Base-by-base conservation (phyloP, 495 filamentous ascomycete species). In the Tuber microsphaerosporum region DNA sequence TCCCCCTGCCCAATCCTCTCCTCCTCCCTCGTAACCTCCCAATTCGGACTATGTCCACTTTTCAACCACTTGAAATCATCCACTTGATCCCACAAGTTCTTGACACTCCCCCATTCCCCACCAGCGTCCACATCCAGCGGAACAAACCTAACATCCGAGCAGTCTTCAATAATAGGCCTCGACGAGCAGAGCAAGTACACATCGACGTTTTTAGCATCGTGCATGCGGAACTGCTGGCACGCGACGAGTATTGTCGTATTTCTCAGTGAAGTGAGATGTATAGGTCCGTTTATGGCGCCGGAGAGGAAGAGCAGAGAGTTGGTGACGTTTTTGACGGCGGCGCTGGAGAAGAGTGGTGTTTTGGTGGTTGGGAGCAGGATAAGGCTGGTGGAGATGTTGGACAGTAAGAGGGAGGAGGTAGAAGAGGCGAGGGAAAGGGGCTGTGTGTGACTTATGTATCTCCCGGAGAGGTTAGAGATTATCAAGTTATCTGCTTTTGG, bases 21-120 rank as follows among this genome's bases (percentile, higher is more conserved):
- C 31, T 86, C 86, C 69, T 87, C 87, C 22, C 87, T 85, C 61
- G 97, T 75, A 16, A 94, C 81, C 69, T 86, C 88, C 93, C 94
- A 99, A 83, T 99, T 94, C 1, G 95, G 95, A 79, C 92, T 97
- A 26, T 89, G 90, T 70, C 91, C 92, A 17, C 88, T 85, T 84
- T 93, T 96, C 76, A 97, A 87, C 96, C 96, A 98, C 84, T 97
- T 95, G 86, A 99, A 99, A 80, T 99, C 95, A 81, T 97, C 92
- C 20, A 99, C 91, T 81, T 96, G 89, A 79, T 92, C 89, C 92
- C 93, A 99, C 75, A 90, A 86, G 83, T 95, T 94, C 74, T 80
- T 48, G 48, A 84, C 81, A 2, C 74, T 79, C 45, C 76, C 76
- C 14, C 84, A 77, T 17, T 82, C 75, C 45, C 79, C 76, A 26